Conservation (phyloP, 768 basidiomycete genomes). For the Calocybe gangraenosa region DNA sequence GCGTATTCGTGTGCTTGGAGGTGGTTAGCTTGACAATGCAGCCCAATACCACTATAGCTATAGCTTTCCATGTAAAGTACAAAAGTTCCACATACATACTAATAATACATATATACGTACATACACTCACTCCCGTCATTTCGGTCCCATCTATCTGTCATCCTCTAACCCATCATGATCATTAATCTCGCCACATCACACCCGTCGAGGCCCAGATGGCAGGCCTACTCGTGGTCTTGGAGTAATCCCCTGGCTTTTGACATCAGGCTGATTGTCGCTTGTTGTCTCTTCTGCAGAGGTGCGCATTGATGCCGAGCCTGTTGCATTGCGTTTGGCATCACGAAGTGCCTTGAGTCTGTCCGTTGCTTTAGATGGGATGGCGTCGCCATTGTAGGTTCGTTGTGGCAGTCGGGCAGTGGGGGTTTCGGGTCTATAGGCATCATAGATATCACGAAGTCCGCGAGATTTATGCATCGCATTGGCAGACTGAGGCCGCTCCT, state of each 20-base stretch:
- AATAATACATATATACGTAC: background rate
- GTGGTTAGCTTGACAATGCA: no score
- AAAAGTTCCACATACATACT: no score
- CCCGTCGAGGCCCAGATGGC: constrained; percentile 28
- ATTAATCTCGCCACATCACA: constrained; percentile 9
- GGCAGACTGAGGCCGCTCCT: background rate
- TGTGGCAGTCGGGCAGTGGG: constrained; percentile 2
- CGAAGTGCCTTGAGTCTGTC: constrained; percentile 48
- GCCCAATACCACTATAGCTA: no score
- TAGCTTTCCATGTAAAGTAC: no score
- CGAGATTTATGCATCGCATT: constrained; percentile 15
- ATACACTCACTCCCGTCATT: background rate
- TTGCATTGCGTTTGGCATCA: constrained; percentile 39
- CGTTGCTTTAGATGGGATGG: constrained; percentile 31
- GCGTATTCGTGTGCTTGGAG: no score
- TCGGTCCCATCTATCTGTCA: constrained; percentile 10
- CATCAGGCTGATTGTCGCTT: constrained; percentile 4
- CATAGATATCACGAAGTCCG: constrained; percentile 35
- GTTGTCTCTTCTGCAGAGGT: constrained; percentile 1
- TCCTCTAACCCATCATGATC: constrained; percentile 14
- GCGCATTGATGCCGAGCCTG: background rate
- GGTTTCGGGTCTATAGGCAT: constrained; percentile 23
- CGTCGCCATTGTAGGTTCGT: constrained; percentile 13
- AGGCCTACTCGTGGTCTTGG: constrained; percentile 26
- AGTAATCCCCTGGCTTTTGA: constrained; percentile 4